A percentile compares a stretch with the other conserved stretches of the same genome.
These are phyloP conservation scores for Tylopilus rubrobrunneus DNA, from an alignment of 768 basidiomycete species.

Conservation along the genomic window DNA sequence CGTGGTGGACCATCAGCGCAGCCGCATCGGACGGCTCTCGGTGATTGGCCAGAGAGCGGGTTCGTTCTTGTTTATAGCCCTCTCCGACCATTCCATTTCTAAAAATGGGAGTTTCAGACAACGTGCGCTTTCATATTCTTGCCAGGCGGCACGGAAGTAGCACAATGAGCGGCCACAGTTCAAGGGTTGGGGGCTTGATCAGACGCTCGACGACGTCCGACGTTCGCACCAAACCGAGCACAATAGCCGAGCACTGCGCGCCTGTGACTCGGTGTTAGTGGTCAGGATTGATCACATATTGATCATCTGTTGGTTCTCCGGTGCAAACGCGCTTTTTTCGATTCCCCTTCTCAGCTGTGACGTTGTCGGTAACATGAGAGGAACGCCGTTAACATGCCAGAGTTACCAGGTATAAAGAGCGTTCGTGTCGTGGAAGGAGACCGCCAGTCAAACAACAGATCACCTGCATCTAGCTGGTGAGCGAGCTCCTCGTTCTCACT, in stretches of 20 bases:
- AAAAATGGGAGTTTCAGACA: not conserved
- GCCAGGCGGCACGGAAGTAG: not conserved
- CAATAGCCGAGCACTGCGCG: not conserved
- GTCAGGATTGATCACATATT: not conserved
- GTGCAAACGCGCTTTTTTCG: not conserved
- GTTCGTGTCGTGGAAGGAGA: not conserved
- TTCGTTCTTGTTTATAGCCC: not conserved
- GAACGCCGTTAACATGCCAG: not conserved
- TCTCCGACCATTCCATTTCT: not conserved
- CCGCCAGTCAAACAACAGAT: not conserved
- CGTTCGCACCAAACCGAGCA: not conserved
- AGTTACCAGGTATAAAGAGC: conserved; percentile 16
- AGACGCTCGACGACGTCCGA: not conserved
- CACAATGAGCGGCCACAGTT: not conserved
- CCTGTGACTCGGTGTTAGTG: not conserved
- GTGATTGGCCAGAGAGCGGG: not conserved
- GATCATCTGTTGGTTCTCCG: not conserved
- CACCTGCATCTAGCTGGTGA: conserved; percentile 9
- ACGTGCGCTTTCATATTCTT: not conserved
- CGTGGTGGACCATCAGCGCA: not conserved
- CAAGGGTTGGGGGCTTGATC: conserved; percentile 8
- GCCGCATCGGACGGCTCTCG: not conserved
- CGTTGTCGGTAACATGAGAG: not conserved
- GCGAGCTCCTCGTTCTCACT: not conserved
- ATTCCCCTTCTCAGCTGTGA: not conserved